Evolutionary conservation across 2,329 filamentous ascomycete genomes (phyloP), one percentile per base, ranked within the genome.

Genomic region (Talaromyces sp.): DNA sequence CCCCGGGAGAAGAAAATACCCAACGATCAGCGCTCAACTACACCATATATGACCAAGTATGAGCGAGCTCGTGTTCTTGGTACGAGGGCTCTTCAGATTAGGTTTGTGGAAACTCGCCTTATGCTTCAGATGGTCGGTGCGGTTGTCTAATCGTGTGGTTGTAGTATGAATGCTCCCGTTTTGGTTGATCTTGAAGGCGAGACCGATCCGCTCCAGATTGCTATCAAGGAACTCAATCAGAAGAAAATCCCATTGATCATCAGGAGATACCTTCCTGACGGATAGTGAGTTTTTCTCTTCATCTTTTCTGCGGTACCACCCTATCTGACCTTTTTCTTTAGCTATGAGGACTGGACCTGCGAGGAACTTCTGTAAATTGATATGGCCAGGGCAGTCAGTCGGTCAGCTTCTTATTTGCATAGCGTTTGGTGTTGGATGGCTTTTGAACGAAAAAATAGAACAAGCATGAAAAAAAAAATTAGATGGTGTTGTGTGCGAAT

Each of bases 41-140:
- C 94, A 28, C 94, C 93, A 2, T 99, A 97, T 78, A 96, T 99
- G 93, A 99, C 94, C 65, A 99, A 99, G 79, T 99, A 99, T 77
- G 94, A 99, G 81, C 85, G 87, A 67, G 94, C 94, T 63, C 86
- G 94, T 70, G 93, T 99, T 60, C 78, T 99, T 63, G 94, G 94
- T 50, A 97, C 94, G 40, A 83, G 94, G 65, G 94, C 94, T 40
- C 76, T 97, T 71, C 94, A 99, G 77, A 97, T 99, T 71, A 97
- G 91, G 91, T 95, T 75, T 56, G 84, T 68, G 33, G 52, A 41
- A 48, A 25, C 25, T 28, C 25, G 25, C 5, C 40, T n/a, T 6
- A 19, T 46, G 58, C 48, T 15, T 11, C 3, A 22, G 10, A 19
- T 13, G 9, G 17, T 21, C 28, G 5, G 10, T 39, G 5, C 17